Percentiles rank a stretch among this genome's conserved stretches.
Evolutionary conservation across 179 eudicot genomes (phyloP).

Genomic region (Vitellaria paradoxa): DNA sequence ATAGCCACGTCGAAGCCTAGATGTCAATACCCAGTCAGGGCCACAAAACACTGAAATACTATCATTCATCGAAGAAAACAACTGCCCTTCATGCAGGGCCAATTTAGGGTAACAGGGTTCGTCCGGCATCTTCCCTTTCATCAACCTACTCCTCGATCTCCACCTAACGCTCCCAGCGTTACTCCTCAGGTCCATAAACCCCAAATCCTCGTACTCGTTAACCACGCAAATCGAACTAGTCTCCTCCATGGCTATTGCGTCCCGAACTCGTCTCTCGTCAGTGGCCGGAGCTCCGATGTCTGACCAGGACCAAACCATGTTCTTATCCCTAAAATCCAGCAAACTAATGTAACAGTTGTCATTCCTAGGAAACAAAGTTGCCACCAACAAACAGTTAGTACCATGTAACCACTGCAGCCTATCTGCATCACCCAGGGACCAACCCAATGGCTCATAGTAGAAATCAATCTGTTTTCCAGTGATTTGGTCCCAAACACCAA

Average conservation of each 20-base stretch:
- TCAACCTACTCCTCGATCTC: constrained; percentile 72
- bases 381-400: constrained; percentile 62
- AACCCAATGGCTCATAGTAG: constrained; percentile 75
- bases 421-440: constrained; percentile 91
- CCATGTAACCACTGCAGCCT: constrained; percentile 72
- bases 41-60: constrained; percentile 82
- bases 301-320: constrained; percentile 87
- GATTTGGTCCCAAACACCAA: constrained; percentile 80
- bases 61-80: constrained; percentile 85
- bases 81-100: constrained; percentile 62
- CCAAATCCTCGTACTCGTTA: constrained; percentile 83
- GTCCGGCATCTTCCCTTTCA: constrained; percentile 55
- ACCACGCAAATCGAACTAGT: constrained; percentile 64
- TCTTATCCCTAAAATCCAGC: constrained; percentile 66
- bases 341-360: constrained; percentile 86
- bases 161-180: constrained; percentile 49
- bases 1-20: constrained; percentile 54
- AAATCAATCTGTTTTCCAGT: constrained; percentile 80
- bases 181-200: constrained; percentile 81
- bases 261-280: constrained; percentile 73
- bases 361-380: constrained; percentile 79
- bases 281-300: constrained; percentile 47
- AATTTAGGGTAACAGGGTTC: constrained; percentile 89
- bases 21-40: constrained; percentile 83
- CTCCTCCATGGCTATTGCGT: constrained; percentile 82